These are phyloP conservation scores for Colletotrichum sp. DNA, from an alignment of 2,329 filamentous ascomycete species.

Conservation along the genomic window DNA sequence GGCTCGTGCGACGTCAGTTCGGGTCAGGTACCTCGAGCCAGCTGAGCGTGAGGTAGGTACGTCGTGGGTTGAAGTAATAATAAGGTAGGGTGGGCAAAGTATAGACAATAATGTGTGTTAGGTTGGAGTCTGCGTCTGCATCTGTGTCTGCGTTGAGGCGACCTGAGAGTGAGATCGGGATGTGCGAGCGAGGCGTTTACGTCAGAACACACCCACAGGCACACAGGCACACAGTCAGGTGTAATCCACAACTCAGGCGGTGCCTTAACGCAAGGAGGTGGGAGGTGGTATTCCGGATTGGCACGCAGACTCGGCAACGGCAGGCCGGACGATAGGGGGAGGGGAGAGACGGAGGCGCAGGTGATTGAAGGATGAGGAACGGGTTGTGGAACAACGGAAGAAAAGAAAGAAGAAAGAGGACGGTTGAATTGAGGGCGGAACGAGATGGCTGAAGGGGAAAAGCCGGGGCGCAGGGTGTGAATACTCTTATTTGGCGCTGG, in stretches of 20 bases:
- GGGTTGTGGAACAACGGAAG: background rate
- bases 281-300: background rate
- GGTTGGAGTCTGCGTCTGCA: background rate
- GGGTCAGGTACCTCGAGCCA: slow-evolving; percentile 10
- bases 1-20: slow-evolving; percentile 17
- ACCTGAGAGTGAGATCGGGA: background rate
- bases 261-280: background rate
- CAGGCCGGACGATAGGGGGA: background rate
- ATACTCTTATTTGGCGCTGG: slow-evolving; percentile 5
- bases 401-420: background rate
- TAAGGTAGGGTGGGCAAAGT: background rate
- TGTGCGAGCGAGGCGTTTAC: slow-evolving; percentile 5
- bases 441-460: background rate
- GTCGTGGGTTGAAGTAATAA: background rate
- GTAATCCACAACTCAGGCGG: background rate
- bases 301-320: background rate
- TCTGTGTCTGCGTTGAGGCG: background rate
- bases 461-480: slow-evolving; percentile 14
- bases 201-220: background rate
- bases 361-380: background rate
- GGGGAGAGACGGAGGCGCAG: background rate
- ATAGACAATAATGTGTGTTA: background rate
- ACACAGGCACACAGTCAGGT: background rate
- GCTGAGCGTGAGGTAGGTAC: background rate
- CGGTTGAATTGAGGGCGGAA: slow-evolving; percentile 3